A percentile compares a stretch with the other conserved stretches of the same genome.
Evolutionary conservation across 2,329 filamentous ascomycete species (phyloP).

Genomic region (Leptographium wingfieldii): DNA sequence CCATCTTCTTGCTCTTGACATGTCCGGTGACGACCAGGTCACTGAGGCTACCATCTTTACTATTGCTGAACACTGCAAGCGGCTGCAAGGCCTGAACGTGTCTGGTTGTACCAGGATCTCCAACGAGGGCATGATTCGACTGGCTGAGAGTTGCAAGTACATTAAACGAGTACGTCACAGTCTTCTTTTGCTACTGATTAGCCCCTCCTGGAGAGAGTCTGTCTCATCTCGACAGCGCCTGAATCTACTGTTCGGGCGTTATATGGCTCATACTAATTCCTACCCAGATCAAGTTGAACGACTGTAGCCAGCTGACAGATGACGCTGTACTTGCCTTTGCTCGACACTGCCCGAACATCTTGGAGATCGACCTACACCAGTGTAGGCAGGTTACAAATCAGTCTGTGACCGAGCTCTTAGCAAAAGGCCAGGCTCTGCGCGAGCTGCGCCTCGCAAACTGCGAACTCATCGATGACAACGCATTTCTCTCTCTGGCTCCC

Average conservation of each 20-base stretch:
- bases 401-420: constrained; percentile 69
- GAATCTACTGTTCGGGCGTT: background rate
- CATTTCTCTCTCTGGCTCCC: constrained; percentile 67
- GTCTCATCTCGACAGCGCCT: background rate
- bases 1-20: constrained; percentile 77
- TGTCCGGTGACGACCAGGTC: constrained; percentile 73
- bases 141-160: constrained; percentile 72
- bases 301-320: constrained; percentile 76
- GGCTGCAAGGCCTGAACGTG: constrained; percentile 86
- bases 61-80: constrained; percentile 68
- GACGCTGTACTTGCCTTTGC: constrained; percentile 75
- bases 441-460: constrained; percentile 83
- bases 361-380: constrained; percentile 90
- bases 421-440: constrained; percentile 68
- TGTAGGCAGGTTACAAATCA: constrained; percentile 71
- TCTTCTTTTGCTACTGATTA: background rate
- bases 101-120: constrained; percentile 75
- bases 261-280: background rate
- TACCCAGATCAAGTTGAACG: constrained; percentile 77
- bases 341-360: constrained; percentile 75
- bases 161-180: constrained; percentile 61
- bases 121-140: constrained; percentile 68
- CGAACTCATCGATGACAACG: constrained; percentile 70
- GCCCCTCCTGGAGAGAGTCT: background rate
- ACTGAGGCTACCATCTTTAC: constrained; percentile 69